Evolutionary conservation across 2,329 filamentous ascomycete genomes (phyloP).

Genomic region (Hortaea werneckii): DNA sequence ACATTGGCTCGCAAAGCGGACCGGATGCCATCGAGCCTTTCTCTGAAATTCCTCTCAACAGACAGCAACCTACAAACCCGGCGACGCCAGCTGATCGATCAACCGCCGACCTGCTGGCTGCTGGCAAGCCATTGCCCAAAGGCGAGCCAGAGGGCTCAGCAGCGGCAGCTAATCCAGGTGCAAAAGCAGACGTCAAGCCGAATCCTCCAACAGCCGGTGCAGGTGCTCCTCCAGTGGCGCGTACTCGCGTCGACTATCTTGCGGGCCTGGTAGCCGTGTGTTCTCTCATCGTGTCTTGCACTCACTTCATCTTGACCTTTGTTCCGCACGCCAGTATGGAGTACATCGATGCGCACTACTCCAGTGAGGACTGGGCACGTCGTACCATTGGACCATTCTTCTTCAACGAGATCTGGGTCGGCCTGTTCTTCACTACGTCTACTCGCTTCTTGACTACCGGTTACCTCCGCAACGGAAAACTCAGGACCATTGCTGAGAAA

Average conservation of each 20-base stretch:
- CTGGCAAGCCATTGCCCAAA: not conserved
- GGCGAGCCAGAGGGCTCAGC: conserved; percentile 6
- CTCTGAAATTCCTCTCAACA: not conserved
- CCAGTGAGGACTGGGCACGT: conserved; percentile 33
- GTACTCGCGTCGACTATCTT: conserved; percentile 35
- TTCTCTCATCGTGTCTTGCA: conserved; percentile 36
- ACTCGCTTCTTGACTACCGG: conserved; percentile 34
- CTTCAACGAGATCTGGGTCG: conserved; percentile 38
- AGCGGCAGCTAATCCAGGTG: conserved; percentile 9
- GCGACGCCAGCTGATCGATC: conserved; percentile 3
- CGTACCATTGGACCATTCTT: conserved; percentile 35
- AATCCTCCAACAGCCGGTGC: not conserved
- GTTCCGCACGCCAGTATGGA: conserved; percentile 31
- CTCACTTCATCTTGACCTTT: conserved; percentile 36
- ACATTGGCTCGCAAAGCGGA: not conserved
- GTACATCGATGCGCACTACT: conserved; percentile 27
- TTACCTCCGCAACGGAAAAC: conserved; percentile 34
- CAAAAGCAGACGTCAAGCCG: conserved; percentile 1
- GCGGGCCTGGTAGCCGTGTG: conserved; percentile 37
- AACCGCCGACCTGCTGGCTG: conserved; percentile 2
- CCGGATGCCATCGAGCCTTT: not conserved
- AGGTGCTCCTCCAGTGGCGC: conserved; percentile 5
- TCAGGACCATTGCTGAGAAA: conserved; percentile 34
- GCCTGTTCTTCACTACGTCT: conserved; percentile 39
- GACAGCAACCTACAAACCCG: not conserved